phyloP scores from a whole-genome alignment of 2,329 filamentous ascomycete species.

The Xylariaceae sp. region DNA sequence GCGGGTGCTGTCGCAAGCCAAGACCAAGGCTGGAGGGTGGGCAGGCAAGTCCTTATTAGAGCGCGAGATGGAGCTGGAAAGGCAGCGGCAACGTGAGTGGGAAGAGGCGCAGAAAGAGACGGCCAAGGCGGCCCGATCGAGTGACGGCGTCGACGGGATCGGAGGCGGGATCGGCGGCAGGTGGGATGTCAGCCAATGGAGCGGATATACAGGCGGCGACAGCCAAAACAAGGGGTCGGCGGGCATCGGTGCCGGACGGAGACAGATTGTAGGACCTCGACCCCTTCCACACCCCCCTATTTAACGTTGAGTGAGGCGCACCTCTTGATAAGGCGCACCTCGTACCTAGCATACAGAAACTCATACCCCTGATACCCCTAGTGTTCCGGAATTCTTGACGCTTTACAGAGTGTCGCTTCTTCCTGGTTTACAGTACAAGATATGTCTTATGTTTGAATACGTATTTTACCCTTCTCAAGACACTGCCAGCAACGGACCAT shows the following conservation, averaged over 20 bases:
- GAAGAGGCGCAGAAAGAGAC: slow-evolving; percentile 67
- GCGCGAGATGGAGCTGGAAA: slow-evolving; percentile 74
- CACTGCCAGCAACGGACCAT: no score
- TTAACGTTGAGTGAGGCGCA: no score
- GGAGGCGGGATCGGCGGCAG: slow-evolving; percentile 61
- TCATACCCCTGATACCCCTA: no score
- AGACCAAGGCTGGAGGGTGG: slow-evolving; percentile 58
- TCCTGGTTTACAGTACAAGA: no score
- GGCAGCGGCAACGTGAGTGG: slow-evolving; percentile 73
- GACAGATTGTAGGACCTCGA: slow-evolving; percentile 75
- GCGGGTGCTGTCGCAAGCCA: slow-evolving; percentile 51
- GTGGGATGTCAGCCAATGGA: slow-evolving; percentile 74
- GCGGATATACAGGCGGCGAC: slow-evolving; percentile 69
- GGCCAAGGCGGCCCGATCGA: slow-evolving; percentile 47
- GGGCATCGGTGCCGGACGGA: slow-evolving; percentile 63
- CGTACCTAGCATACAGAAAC: no score
- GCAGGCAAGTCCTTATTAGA: slow-evolving; percentile 67
- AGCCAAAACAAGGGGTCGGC: slow-evolving; percentile 61
- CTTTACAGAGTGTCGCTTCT: no score
- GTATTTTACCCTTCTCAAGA: no score
- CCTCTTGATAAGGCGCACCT: no score
- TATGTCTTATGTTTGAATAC: no score
- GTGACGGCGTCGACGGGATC: slow-evolving; percentile 54
- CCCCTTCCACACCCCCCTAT: slow-evolving; percentile 50
- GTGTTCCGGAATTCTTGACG: no score